These are phyloP conservation scores for Melanomma pulvis-pyrius DNA, from an alignment of 495 filamentous ascomycete genomes.

Conservation along the genomic window DNA sequence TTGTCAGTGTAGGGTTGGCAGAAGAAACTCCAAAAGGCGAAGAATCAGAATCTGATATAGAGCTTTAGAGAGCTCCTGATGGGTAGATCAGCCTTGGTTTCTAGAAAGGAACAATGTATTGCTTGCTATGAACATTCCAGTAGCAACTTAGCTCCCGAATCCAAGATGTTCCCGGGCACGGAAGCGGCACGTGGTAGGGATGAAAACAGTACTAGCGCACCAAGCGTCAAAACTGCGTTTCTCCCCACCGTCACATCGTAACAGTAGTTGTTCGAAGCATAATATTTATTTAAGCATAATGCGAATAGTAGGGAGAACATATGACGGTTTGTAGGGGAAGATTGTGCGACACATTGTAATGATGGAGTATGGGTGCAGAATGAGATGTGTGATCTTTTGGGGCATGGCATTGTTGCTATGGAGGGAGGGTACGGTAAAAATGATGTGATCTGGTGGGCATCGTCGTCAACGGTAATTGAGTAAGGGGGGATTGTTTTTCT, in stretches of 20 bases:
- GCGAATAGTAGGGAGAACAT: background rate
- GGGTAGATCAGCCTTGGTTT: background rate
- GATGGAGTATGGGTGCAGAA: background rate
- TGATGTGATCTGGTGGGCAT: too few relatives aligned
- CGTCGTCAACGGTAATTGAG: too few relatives aligned
- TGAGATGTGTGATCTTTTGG: background rate
- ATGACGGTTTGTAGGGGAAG: background rate
- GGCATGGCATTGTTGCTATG: too few relatives aligned
- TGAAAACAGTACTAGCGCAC: background rate
- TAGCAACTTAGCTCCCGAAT: background rate
- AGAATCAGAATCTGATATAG: conserved; percentile 4
- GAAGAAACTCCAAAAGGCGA: conserved; percentile 3
- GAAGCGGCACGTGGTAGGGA: background rate
- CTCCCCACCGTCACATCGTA: too few relatives aligned
- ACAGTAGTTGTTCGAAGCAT: background rate
- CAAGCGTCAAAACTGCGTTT: background rate
- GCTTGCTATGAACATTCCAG: conserved; percentile 4
- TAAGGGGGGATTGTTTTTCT: too few relatives aligned
- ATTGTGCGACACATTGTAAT: background rate
- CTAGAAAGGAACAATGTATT: background rate
- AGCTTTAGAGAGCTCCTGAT: background rate
- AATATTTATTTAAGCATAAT: background rate
- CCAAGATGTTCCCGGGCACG: conserved; percentile 1
- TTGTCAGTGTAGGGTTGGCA: conserved; percentile 2
- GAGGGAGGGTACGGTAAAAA: too few relatives aligned